phyloP scores from a whole-genome alignment of 1,284 basidiomycete species.

The Trichosporon faecale region DNA sequence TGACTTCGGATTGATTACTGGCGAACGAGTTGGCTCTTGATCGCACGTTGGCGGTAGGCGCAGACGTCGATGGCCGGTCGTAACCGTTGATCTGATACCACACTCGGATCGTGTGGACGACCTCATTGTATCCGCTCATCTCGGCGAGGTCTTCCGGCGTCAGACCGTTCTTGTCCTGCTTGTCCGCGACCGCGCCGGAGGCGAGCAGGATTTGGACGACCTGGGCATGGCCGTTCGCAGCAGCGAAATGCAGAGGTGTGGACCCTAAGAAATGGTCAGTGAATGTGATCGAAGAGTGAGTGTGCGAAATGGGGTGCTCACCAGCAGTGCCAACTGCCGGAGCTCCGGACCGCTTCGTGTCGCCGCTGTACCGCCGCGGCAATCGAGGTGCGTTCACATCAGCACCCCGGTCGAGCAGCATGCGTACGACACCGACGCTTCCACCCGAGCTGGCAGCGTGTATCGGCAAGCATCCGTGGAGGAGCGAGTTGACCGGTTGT shows the following conservation, averaged over 20 bases:
- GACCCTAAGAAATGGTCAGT: conserved; percentile 58
- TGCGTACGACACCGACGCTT: conserved; percentile 73
- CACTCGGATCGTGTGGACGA: conserved; percentile 48
- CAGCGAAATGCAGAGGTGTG: conserved; percentile 90
- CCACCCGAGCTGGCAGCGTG: conserved; percentile 88
- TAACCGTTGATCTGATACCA: conserved; percentile 40
- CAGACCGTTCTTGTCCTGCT: conserved; percentile 78
- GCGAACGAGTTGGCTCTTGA: conserved; percentile 13
- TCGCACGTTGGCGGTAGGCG: not conserved
- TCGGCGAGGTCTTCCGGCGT: conserved; percentile 61
- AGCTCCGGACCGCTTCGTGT: conserved; percentile 50
- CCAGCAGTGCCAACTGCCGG: conserved; percentile 65
- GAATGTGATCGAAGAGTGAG: not conserved
- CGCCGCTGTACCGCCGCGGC: conserved; percentile 72
- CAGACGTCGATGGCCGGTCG: conserved; percentile 1
- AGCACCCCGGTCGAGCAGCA: conserved; percentile 83
- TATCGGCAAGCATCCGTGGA: conserved; percentile 85
- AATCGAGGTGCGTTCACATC: conserved; percentile 78
- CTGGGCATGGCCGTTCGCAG: conserved; percentile 78
- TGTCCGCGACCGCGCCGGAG: conserved; percentile 71
- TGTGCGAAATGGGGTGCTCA: conserved; percentile 28
- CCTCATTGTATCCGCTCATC: conserved; percentile 52
- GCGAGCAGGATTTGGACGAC: conserved; percentile 72
- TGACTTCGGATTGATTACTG: conserved; percentile 13
- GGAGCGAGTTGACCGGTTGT: conserved; percentile 86